Evolutionary conservation across 2,329 filamentous ascomycete genomes (phyloP).

Genomic region (Calonectria pauciramosa): DNA sequence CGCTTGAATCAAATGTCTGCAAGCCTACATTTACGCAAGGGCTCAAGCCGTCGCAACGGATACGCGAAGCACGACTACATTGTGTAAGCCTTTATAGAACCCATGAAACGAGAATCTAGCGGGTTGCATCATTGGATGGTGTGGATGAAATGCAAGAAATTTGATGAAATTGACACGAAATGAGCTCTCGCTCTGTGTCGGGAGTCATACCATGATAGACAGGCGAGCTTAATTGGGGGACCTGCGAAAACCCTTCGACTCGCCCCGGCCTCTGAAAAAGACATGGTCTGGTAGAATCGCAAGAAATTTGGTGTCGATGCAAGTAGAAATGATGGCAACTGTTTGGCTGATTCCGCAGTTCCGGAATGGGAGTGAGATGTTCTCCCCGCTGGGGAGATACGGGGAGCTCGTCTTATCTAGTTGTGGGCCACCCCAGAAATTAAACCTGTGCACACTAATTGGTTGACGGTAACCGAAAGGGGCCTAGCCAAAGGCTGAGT

Average conservation of each 20-base stretch:
- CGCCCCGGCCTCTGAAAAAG: not conserved
- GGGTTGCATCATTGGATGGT: not conserved
- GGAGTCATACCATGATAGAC: not conserved
- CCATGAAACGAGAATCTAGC: not conserved
- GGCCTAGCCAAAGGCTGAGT: not conserved
- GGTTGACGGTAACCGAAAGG: not conserved
- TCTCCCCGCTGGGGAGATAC: not conserved
- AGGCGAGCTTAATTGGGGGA: constrained; percentile 2
- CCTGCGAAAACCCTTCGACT: not conserved
- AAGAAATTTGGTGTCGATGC: not conserved
- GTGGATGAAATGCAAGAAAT: not conserved
- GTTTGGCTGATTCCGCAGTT: not conserved
- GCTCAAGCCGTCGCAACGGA: not conserved
- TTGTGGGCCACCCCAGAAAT: not conserved
- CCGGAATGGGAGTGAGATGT: not conserved
- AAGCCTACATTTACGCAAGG: not conserved
- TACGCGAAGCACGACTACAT: not conserved
- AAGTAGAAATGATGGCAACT: too few relatives aligned
- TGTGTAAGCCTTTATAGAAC: not conserved
- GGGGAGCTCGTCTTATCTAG: constrained; percentile 7
- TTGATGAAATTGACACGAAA: not conserved
- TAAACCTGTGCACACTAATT: not conserved
- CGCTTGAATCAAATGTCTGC: too few relatives aligned
- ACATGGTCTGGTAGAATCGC: not conserved
- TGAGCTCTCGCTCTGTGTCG: not conserved